Evolutionary conservation across 495 filamentous ascomycete species (phyloP).

Genomic region (Penicillium silybi): DNA sequence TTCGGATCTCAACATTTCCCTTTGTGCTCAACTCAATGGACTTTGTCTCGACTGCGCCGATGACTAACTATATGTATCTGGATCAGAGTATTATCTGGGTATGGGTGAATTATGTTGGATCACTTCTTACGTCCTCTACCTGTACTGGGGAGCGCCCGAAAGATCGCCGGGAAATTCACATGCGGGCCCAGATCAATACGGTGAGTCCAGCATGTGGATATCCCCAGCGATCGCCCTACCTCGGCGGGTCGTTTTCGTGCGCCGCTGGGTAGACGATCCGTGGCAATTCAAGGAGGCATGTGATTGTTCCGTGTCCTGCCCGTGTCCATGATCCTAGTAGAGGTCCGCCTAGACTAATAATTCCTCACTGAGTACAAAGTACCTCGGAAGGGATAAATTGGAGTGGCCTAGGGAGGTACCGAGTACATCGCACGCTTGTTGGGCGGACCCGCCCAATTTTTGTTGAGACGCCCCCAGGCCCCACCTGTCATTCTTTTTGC

Average conservation of each 20-base stretch:
- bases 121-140: too few relatives aligned
- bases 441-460: conserved; percentile 20
- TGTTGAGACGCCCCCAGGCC: conserved; percentile 17
- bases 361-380: too few relatives aligned
- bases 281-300: conserved; percentile 20
- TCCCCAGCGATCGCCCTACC: conserved; percentile 12
- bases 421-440: conserved; percentile 11
- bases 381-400: too few relatives aligned
- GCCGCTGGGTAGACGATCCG: conserved; percentile 1
- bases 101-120: too few relatives aligned
- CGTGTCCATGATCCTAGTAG: too few relatives aligned
- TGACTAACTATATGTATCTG: too few relatives aligned
- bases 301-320: conserved; percentile 4
- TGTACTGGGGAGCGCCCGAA: too few relatives aligned
- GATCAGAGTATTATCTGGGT: too few relatives aligned
- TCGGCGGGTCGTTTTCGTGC: conserved; percentile 26
- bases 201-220: conserved; percentile 10
- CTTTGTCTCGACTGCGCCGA: background rate
- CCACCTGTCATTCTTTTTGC: conserved; percentile 13
- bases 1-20: conserved; percentile 13
- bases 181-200: conserved; percentile 7
- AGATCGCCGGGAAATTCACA: too few relatives aligned
- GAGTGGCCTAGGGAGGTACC: background rate
- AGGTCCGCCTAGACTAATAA: too few relatives aligned
- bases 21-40: background rate